Evolutionary conservation across 2,329 filamentous ascomycete species (phyloP), one percentile per base, ranked within the genome.

Genomic region (Lachnellula subtilissima): DNA sequence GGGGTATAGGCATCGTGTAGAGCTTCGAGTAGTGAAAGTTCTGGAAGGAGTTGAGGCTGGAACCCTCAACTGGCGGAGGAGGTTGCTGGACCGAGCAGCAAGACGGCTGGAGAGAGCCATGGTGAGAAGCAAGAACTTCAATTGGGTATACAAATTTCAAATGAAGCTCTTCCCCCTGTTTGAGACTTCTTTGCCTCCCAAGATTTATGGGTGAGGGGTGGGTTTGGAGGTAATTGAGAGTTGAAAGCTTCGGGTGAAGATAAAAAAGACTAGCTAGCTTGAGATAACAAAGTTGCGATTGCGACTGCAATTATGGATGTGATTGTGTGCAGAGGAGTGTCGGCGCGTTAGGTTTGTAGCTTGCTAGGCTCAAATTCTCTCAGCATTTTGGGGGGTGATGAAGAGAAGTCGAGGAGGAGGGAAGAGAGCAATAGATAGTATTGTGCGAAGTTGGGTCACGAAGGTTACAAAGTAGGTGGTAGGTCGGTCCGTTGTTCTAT

Each of bases 31-130:
- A 22, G 63, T 67, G 53, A 71, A 70, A 23, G 57, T 52, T 54
- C 68, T 59, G 43, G 58, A 36, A 42, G 56, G 55, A 56, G 61
- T 60, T 48, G 46, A 47, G 50, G 62, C 48, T 56, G 63, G 60
- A 53, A 58, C 53, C 52, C 66, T 62, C 53, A 61, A 58, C 59
- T 69, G 65, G 57, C 68, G 68, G 51, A 70, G 62, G 56, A 71
- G 64, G 43, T 60, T 65, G 58, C 61, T 64, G 50, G 68, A 59
- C 45, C 69, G 62, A 54, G 61, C 62, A 56, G 66, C 65, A 40
- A 69, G 53, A 17, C 68, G 68, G 53, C 55, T 63, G 43, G 65
- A 65, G 54, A 70, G 62, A 62, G 68, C 68, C 70, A 71, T 71
- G 65, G 62, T 59, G 58, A 46, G 52, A 54, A 50, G 47, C 51